A percentile compares a stretch with the other conserved stretches of the same genome.
Evolutionary conservation across 441 rosid genomes (phyloP).

Genomic region (Daphne laureola): DNA sequence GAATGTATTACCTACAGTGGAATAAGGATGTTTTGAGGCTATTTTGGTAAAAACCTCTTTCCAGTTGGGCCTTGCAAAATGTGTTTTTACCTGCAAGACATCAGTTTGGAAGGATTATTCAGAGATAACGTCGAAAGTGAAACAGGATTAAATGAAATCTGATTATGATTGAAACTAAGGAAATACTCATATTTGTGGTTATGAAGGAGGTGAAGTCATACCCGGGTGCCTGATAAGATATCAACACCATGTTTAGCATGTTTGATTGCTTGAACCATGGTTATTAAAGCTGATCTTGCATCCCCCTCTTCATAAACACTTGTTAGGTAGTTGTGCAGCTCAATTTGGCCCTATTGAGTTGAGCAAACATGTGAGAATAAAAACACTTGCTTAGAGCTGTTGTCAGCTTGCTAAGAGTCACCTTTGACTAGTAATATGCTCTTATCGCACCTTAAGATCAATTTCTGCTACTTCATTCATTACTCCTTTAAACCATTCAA

Average conservation of each 20-base stretch:
- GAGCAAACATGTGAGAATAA: neutral
- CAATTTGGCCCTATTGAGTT: conserved; percentile 79
- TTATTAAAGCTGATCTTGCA: conserved; percentile 90
- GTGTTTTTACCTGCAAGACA: conserved; percentile 80
- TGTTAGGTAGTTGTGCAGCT: conserved; percentile 90
- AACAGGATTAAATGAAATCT: neutral
- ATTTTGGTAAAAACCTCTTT: conserved; percentile 71
- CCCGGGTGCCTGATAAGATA: conserved; percentile 92
- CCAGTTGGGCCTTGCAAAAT: conserved; percentile 97
- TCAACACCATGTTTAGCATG: conserved; percentile 98
- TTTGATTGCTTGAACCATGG: conserved; percentile 94
- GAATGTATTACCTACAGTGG: conserved; percentile 58
- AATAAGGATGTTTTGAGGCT: conserved; percentile 75
- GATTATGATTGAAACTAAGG: neutral
- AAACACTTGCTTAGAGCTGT: no score
- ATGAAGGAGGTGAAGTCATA: conserved; percentile 20
- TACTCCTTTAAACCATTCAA: conserved; percentile 97
- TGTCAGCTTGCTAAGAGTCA: no score
- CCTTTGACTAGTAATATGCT: neutral
- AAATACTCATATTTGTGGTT: neutral
- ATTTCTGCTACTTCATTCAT: conserved; percentile 92
- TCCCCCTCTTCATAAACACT: conserved; percentile 98
- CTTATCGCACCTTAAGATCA: conserved; percentile 59
- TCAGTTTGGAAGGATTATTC: neutral
- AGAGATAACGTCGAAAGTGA: neutral